A percentile compares a stretch with the other conserved stretches of the same genome.
Evolutionary conservation across 495 filamentous ascomycete genomes (phyloP).

Genomic region (Paragyromitra xinjiangensis): DNA sequence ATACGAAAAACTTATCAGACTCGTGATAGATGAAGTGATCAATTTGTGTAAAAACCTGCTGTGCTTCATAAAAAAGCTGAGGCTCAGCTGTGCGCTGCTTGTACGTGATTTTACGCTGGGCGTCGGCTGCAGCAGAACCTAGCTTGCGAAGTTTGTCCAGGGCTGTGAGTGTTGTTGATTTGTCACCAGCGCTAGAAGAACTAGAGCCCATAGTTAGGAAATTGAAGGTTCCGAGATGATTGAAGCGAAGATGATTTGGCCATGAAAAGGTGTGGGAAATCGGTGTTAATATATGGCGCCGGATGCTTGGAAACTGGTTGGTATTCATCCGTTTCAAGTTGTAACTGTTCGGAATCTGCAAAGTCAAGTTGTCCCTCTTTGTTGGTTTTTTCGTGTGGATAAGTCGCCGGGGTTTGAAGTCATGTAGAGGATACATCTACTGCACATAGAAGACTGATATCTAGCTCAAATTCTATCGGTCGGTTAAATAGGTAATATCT

Average conservation of each 20-base stretch:
- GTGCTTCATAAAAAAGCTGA: not conserved
- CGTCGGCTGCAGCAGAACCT: not conserved
- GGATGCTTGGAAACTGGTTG: conserved; percentile 2
- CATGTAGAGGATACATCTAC: not conserved
- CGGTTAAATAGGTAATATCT: no score
- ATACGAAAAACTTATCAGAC: conserved; percentile 13
- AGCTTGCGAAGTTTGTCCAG: not conserved
- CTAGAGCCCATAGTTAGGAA: not conserved
- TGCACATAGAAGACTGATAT: not conserved
- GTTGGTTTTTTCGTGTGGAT: conserved; percentile 8
- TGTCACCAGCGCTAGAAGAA: not conserved
- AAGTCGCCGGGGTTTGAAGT: not conserved
- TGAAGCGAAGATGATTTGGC: not conserved
- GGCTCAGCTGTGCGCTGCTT: not conserved
- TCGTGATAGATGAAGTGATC: not conserved
- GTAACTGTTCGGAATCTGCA: not conserved
- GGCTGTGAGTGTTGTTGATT: not conserved
- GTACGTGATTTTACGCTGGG: not conserved
- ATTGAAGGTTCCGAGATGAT: not conserved
- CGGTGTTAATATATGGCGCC: not conserved
- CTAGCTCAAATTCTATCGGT: not conserved
- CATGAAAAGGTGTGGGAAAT: not conserved
- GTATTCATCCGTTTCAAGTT: not conserved
- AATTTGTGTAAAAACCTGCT: not conserved
- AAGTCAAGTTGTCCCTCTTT: not conserved